These are phyloP conservation scores for Trebouxia sp. DNA, from an alignment of 139 green algal species.

Conservation along the genomic window DNA sequence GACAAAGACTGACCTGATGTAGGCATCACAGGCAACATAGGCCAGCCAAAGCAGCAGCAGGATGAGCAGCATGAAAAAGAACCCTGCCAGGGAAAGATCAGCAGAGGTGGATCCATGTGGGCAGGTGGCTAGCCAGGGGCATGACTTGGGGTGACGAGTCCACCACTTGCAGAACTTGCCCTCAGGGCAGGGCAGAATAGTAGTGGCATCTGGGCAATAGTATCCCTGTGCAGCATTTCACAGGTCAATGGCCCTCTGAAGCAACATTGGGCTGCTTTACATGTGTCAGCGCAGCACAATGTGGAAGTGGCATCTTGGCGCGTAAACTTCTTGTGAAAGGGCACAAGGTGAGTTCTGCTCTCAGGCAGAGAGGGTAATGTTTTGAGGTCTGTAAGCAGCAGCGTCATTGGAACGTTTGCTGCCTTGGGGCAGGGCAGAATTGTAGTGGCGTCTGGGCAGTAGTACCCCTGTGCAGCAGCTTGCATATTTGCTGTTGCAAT, in stretches of 20 bases:
- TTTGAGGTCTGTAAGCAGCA: too few species aligned
- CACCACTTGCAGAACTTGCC: conserved; percentile 52
- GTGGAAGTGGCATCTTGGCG: too few species aligned
- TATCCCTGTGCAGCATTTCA: conserved; percentile 11
- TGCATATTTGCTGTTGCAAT: too few species aligned
- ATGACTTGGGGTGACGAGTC: conserved; percentile 33
- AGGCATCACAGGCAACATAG: conserved; percentile 28
- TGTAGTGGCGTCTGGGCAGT: conserved; percentile 37
- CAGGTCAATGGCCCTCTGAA: too few species aligned
- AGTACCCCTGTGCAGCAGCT: conserved; percentile 27
- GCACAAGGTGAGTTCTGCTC: too few species aligned
- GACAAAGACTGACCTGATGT: conserved; percentile 24
- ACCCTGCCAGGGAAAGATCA: conserved; percentile 32
- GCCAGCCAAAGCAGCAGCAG: conserved; percentile 32
- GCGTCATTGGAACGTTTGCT: too few species aligned
- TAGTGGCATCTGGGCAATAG: conserved; percentile 45
- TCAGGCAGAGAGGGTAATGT: too few species aligned
- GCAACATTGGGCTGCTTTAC: too few species aligned
- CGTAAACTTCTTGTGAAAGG: too few species aligned
- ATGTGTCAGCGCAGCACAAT: too few species aligned
- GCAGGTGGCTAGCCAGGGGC: conserved; percentile 47
- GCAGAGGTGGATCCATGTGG: conserved; percentile 36
- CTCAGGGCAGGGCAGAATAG: conserved; percentile 35
- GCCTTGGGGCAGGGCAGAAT: conserved; percentile 35
- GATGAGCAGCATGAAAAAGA: conserved; percentile 31